Base-by-base conservation (phyloP, 768 basidiomycete species). In the Lactarius tabidus region DNA sequence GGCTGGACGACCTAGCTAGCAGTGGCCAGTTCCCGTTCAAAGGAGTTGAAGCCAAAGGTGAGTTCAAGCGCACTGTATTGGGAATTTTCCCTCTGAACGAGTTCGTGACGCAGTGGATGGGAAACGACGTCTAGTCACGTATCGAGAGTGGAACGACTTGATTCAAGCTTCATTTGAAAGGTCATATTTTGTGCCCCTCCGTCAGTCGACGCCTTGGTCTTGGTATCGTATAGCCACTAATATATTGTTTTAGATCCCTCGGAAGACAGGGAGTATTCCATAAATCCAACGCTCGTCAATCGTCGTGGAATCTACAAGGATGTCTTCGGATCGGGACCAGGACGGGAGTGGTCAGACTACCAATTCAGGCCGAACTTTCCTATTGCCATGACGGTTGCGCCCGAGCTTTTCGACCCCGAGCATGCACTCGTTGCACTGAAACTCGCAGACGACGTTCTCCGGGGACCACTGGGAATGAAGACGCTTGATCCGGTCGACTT, bases 251-350 rank as follows among this genome's bases (percentile, higher is more conserved):
- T 72, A 90, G 94, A 95, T 73, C 82, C 87, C 1, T 72, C 78
- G 14, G 83, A 90, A 29, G 96, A 99, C 72, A 67, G 71, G 4
- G 78, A 85, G 18, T 93, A 93, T 78, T 81, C 81, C 61, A 75
- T 97, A 70, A 80, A 92, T 71, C 70, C 90, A 3, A 80, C 70
- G 28, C 75, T 98, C 39, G 81, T 97, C 66, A 90, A 93, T 73
- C 88, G 93, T 17, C 84, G 97, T 63, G 97, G 96, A 6, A 96
- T 98, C 73, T 99, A 98, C 82, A 99, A 99, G 81, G 97, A 99
- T 74, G 93, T 98, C 8, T 90, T 90, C 70, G 93, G 95, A 45
- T 95, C 97, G 14, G 92, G 92, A 0, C 72, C 81, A 56, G 90
- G 87, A 12, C 84, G 93, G 62, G 92, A 96, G 76, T 98, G 94